Evolutionary conservation across 2,329 filamentous ascomycete species (phyloP).

Genomic region (Cladosporium colombiae): DNA sequence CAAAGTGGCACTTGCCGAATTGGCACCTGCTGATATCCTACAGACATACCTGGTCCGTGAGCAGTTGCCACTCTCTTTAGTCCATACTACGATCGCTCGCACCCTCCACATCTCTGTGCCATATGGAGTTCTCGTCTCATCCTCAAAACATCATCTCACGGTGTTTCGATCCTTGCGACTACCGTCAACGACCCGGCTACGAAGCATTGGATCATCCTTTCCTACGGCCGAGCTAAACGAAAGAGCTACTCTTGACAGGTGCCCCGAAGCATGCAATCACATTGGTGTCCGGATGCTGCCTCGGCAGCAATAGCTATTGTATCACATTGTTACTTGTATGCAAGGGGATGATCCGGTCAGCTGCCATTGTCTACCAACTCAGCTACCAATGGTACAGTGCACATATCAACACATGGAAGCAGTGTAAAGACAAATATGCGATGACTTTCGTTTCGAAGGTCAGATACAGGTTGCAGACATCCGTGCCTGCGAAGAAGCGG

Average conservation of each 20-base stretch:
- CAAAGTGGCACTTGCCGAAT: too few relatives aligned
- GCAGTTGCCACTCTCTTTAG: not conserved
- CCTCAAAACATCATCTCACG: not conserved
- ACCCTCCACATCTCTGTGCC: not conserved
- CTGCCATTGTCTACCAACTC: too few relatives aligned
- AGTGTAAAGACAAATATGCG: not conserved
- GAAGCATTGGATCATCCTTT: not conserved
- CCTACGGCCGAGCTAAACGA: not conserved
- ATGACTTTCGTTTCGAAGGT: not conserved
- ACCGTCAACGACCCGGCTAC: not conserved
- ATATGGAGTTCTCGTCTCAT: too few relatives aligned
- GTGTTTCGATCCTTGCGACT: not conserved
- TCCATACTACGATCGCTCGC: not conserved
- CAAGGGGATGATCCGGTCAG: too few relatives aligned
- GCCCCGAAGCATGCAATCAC: too few relatives aligned
- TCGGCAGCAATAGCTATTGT: too few relatives aligned
- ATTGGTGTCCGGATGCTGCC: too few relatives aligned
- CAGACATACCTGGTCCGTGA: not conserved
- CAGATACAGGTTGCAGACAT: too few relatives aligned
- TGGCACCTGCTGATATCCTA: too few relatives aligned
- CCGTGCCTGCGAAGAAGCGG: too few relatives aligned
- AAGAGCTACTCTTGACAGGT: not conserved
- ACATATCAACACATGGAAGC: not conserved
- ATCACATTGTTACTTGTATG: too few relatives aligned
- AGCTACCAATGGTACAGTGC: not conserved